phyloP scores from a whole-genome alignment of 164 flowering plant genomes.

The Vitis cinerea region DNA sequence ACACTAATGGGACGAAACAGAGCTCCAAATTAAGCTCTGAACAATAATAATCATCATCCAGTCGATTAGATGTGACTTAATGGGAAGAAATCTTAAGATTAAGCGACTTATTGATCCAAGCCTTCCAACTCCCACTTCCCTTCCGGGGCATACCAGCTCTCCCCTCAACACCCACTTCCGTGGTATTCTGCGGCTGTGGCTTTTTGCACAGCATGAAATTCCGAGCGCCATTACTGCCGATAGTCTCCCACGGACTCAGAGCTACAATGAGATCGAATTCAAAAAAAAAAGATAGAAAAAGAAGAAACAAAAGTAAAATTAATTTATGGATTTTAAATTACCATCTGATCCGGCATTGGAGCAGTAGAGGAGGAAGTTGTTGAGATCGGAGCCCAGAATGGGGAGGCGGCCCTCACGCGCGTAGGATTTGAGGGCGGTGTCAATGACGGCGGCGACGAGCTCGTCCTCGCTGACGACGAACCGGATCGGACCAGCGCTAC shows the following conservation, averaged over 20 bases:
- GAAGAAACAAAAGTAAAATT: not conserved
- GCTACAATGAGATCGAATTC: conserved; percentile 37
- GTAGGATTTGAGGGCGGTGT: conserved; percentile 46
- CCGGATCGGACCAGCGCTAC: conserved; percentile 66
- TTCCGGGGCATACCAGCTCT: conserved; percentile 21
- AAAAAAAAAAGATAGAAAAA: not conserved
- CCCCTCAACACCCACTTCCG: conserved; percentile 8
- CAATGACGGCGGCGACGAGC: conserved; percentile 42
- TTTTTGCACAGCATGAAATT: conserved; percentile 73
- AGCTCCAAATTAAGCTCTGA: too few species aligned
- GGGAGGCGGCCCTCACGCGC: conserved; percentile 69
- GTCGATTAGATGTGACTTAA: conserved; percentile 12
- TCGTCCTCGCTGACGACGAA: conserved; percentile 54
- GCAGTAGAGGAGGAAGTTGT: conserved; percentile 53
- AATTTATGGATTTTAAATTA: conserved; percentile 13
- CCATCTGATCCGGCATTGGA: conserved; percentile 56
- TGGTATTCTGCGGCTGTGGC: conserved; percentile 22
- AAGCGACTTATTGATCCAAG: conserved; percentile 60
- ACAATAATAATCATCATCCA: not conserved
- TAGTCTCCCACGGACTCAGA: conserved; percentile 51
- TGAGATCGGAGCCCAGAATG: conserved; percentile 42
- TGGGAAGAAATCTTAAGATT: conserved; percentile 50
- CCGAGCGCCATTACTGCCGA: conserved; percentile 59
- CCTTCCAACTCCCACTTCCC: conserved; percentile 45
- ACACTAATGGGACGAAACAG: too few species aligned